Base-by-base conservation (phyloP, 2,329 filamentous ascomycete genomes). In the Tolypocladium pustulatum region DNA sequence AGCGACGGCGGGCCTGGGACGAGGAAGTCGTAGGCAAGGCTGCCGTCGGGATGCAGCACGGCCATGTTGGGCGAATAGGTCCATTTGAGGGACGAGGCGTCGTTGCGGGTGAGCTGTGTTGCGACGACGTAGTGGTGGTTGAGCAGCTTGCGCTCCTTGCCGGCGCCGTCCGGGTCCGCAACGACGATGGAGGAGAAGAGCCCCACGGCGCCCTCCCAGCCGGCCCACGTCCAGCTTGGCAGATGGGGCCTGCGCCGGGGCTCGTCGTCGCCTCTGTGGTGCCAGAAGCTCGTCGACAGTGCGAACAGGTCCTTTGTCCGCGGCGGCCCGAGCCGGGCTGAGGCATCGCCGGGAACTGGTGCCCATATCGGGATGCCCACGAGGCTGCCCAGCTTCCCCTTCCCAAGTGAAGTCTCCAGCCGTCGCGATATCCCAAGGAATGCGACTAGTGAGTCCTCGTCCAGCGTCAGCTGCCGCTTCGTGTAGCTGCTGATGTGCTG, bases 181-280 rank as follows among this genome's bases (percentile, higher is more conserved):
- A 72, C 65, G 2, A 65, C 62, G 30, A 72, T 67, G 13, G 69
- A 70, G 7, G 70, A 72, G 60, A 68, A 65, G 51, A 73, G 61
- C 36, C 72, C 71, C 15, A 72, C 71, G 6, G 68, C 62, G 17
- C 71, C 71, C 22, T 66, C 64, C 71, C 71, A 73, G 2, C 71
- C 71, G 2, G 71, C 70, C 71, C 71, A 73, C 2, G 70, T 71
- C 71, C 71, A 73, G 59, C 71, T 73, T 10, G 71, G 71, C 56
- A 73, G 61, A 46, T 73, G 71, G 0, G 61, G 59, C 1, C 70
- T 64, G 49, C 71, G 58, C n/a, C 57, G 64, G 1, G 66, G 67
- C 52, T 64, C 61, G 12, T 60, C 59, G 8, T 62, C 64, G 4
- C 69, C 67, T 40, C 63, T 64, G 55, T 73, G 71, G n/a, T 73